phyloP scores from a whole-genome alignment of 2,329 filamentous ascomycete species.

The Colletotrichum simmondsii region DNA sequence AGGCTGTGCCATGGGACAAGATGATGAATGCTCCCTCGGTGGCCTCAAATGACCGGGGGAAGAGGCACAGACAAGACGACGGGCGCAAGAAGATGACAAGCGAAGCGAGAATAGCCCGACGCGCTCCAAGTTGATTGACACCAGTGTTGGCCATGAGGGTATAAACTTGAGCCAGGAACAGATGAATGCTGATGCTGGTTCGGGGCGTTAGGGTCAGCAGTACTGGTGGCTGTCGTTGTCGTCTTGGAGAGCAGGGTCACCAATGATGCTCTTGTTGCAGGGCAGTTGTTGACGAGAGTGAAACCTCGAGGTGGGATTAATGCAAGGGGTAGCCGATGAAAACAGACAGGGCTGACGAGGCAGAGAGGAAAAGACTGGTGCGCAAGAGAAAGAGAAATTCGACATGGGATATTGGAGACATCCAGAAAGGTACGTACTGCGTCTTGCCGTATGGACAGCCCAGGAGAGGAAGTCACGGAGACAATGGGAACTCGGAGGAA shows the following conservation, averaged over 20 bases:
- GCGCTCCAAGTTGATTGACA: neutral
- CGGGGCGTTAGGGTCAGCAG: neutral
- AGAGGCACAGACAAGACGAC: neutral
- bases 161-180: neutral
- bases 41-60: neutral
- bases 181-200: neutral
- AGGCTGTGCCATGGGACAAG: neutral
- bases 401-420: neutral
- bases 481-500: conserved; percentile 8
- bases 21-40: neutral
- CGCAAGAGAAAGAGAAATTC: neutral
- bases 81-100: neutral
- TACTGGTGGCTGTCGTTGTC: neutral
- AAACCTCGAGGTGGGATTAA: neutral
- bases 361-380: neutral
- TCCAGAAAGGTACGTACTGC: neutral
- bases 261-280: neutral
- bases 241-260: neutral
- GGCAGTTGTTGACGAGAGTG: neutral
- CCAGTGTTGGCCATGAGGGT: neutral
- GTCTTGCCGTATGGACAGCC: neutral
- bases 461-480: neutral
- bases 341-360: neutral
- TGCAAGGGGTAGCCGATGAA: neutral
- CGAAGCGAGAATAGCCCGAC: neutral